A percentile compares a stretch with the other conserved stretches of the same genome.
Conservation (phyloP, 495 filamentous ascomycete species). For the Talaromyces trachyspermus region DNA sequence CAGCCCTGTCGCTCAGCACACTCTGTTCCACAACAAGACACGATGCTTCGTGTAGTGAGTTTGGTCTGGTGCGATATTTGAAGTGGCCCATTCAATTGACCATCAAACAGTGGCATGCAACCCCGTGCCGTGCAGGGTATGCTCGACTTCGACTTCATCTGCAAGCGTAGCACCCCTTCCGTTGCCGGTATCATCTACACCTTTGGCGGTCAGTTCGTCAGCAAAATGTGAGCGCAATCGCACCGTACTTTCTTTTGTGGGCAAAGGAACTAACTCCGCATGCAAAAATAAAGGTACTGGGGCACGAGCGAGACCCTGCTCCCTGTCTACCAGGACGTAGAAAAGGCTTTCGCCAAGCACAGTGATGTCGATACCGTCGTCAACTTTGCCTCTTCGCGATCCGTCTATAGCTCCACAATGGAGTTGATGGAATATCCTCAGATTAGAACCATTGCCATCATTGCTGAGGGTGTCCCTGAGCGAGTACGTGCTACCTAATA, state of each 20-base stretch:
- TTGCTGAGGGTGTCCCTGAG: constrained; percentile 98
- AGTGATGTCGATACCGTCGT: constrained; percentile 93
- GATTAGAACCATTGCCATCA: constrained; percentile 96
- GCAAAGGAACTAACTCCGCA: too few relatives aligned
- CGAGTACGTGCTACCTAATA: constrained; percentile 53
- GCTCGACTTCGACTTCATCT: constrained; percentile 99
- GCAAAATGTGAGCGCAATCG: constrained; percentile 84
- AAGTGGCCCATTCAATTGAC: constrained; percentile 9
- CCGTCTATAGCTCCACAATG: constrained; percentile 96
- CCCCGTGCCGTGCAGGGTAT: constrained; percentile 98
- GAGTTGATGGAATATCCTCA: constrained; percentile 97
- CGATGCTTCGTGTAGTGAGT: constrained; percentile 97
- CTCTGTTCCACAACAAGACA: constrained; percentile 97
- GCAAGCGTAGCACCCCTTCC: constrained; percentile 93
- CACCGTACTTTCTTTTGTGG: too few relatives aligned
- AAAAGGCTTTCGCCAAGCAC: constrained; percentile 96
- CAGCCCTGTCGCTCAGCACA: constrained; percentile 75
- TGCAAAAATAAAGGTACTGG: constrained; percentile 84
- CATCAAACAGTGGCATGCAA: constrained; percentile 67
- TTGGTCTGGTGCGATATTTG: too few relatives aligned
- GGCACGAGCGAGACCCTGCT: constrained; percentile 98
- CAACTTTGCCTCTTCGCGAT: constrained; percentile 98
- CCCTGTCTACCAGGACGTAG: constrained; percentile 91
- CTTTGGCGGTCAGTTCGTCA: constrained; percentile 98
- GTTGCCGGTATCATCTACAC: constrained; percentile 99